Evolutionary conservation across 1,284 basidiomycete genomes (phyloP).

Genomic region (Microbotryum violaceum): DNA sequence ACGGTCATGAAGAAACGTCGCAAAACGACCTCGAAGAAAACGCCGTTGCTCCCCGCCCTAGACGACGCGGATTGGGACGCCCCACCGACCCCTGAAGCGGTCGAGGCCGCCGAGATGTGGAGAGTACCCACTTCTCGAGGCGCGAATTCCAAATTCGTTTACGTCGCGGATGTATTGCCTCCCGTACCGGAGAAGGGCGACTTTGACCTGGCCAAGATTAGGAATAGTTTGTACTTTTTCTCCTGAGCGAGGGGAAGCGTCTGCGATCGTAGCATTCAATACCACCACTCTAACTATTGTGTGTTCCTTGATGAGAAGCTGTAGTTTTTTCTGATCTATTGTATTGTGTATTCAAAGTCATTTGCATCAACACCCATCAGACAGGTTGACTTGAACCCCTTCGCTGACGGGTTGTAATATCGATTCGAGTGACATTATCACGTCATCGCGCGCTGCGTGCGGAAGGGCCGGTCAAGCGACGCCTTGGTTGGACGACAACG

Average conservation of each 20-base stretch:
- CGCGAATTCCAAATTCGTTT: constrained; percentile 52
- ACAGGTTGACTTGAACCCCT: no score
- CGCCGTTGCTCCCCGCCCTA: constrained; percentile 9
- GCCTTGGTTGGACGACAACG: no score
- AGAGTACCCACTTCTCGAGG: constrained; percentile 17
- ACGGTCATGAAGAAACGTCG: no score
- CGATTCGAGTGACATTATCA: no score
- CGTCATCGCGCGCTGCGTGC: no score
- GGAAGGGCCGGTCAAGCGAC: no score
- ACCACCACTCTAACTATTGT: no score
- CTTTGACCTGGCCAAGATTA: constrained; percentile 81
- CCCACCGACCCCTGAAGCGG: not conserved
- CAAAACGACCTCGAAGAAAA: constrained; percentile 5
- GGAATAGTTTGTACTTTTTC: constrained; percentile 82
- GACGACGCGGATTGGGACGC: constrained; percentile 23
- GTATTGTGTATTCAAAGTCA: no score
- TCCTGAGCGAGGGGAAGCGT: constrained; percentile 47
- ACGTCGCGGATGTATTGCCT: constrained; percentile 69
- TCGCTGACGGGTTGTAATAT: no score
- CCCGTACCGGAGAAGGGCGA: constrained; percentile 75
- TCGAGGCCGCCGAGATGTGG: constrained; percentile 4
- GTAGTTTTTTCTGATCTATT: no score
- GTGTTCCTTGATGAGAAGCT: no score
- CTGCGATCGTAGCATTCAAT: not conserved
- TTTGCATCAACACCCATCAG: no score